Evolutionary conservation across 2,329 filamentous ascomycete species (phyloP).

Genomic region (Fonsecaea pedrosoi): DNA sequence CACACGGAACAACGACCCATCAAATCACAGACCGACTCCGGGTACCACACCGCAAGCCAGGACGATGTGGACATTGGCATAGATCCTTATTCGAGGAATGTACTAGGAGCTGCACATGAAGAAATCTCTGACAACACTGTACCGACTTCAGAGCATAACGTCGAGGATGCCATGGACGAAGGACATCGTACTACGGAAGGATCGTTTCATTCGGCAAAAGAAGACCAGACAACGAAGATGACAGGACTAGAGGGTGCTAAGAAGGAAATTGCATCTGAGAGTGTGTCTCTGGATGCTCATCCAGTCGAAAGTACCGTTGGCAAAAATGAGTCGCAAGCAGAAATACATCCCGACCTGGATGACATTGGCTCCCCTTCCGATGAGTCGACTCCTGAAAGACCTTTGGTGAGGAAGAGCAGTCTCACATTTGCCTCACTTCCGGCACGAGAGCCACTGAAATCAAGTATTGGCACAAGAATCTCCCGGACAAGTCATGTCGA

Average conservation of each 20-base stretch:
- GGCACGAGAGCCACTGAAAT: constrained; percentile 88
- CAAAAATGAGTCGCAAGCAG: constrained; percentile 38
- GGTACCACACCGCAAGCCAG: constrained; percentile 55
- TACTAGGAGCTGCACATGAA: constrained; percentile 23
- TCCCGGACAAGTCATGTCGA: constrained; percentile 79
- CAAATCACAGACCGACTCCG: constrained; percentile 55
- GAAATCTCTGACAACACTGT: constrained; percentile 1
- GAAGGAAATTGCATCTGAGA: constrained; percentile 41
- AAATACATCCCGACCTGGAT: constrained; percentile 49
- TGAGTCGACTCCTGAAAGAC: constrained; percentile 60
- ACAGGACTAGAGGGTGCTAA: constrained; percentile 33
- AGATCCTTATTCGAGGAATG: constrained; percentile 17
- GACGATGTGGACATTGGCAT: constrained; percentile 49
- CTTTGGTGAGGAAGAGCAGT: constrained; percentile 87
- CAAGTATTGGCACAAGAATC: constrained; percentile 75
- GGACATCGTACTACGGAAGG: constrained; percentile 48
- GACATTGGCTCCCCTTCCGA: constrained; percentile 58
- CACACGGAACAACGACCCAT: constrained; percentile 44
- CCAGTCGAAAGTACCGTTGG: not conserved
- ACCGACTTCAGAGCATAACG: constrained; percentile 43
- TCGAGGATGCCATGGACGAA: constrained; percentile 46
- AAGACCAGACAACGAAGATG: constrained; percentile 46
- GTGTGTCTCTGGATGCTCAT: constrained; percentile 40
- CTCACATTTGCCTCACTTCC: constrained; percentile 92
- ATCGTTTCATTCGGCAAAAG: constrained; percentile 55